Percentiles rank a stretch among this genome's conserved stretches.
phyloP scores from a whole-genome alignment of 1,139 yeast genomes.

The Taphrina confusa region DNA sequence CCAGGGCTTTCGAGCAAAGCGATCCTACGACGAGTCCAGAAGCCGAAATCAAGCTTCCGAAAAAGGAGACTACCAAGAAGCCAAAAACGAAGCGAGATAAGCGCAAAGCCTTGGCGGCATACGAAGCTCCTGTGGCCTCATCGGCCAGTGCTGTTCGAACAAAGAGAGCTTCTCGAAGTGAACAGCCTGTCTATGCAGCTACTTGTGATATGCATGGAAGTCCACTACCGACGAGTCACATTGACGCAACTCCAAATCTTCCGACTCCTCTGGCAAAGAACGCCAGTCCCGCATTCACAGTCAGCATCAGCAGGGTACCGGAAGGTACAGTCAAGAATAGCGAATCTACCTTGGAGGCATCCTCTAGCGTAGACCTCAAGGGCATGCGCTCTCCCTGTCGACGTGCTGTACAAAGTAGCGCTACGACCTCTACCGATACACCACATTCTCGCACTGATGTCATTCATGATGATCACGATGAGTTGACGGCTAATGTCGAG shows the following conservation, averaged over 20 bases:
- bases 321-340: neutral
- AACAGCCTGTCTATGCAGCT: neutral
- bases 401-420: neutral
- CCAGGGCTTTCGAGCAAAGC: neutral
- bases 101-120: conserved; percentile 10
- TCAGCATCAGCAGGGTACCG: neutral
- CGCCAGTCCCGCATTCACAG: neutral
- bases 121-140: neutral
- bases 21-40: neutral
- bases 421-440: neutral
- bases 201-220: conserved; percentile 1
- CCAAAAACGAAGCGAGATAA: conserved; percentile 2
- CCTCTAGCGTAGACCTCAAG: neutral
- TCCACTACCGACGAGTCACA: neutral
- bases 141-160: neutral
- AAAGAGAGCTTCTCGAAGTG: neutral
- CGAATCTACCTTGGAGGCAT: neutral
- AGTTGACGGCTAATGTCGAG: neutral
- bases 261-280: neutral
- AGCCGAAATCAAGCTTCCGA: neutral
- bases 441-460: neutral
- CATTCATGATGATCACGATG: neutral
- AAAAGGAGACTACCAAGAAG: neutral
- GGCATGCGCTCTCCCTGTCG: neutral
- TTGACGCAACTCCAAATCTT: neutral